Conservation (phyloP, 2,329 filamentous ascomycete genomes). For the Aspergillus fumigatiaffinis region DNA sequence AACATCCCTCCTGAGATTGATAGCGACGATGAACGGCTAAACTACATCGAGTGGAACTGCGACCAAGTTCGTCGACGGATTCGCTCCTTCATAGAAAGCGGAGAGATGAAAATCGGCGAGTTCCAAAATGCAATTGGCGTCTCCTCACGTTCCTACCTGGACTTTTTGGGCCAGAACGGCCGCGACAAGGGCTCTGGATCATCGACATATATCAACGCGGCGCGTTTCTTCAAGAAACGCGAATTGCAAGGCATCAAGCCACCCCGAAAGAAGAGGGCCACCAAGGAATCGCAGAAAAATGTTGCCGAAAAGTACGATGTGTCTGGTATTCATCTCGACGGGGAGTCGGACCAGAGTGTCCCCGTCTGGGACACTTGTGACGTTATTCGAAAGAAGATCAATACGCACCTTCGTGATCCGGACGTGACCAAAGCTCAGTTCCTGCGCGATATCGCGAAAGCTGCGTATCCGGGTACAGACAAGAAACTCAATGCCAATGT, state of each 20-base stretch:
- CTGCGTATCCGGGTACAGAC: constrained; percentile 35
- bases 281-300: constrained; percentile 28
- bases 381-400: constrained; percentile 56
- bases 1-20: background rate
- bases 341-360: constrained; percentile 47
- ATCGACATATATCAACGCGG: constrained; percentile 25
- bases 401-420: constrained; percentile 45
- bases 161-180: constrained; percentile 46
- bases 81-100: constrained; percentile 38
- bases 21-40: constrained; percentile 4
- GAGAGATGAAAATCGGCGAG: constrained; percentile 44
- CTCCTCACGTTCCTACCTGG: constrained; percentile 32
- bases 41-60: constrained; percentile 16
- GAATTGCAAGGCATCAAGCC: constrained; percentile 47
- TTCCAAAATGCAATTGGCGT: constrained; percentile 41
- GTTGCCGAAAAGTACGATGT: constrained; percentile 36
- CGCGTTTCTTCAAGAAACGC: constrained; percentile 48
- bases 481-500: constrained; percentile 31
- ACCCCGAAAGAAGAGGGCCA: constrained; percentile 14
- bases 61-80: constrained; percentile 42
- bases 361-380: constrained; percentile 56
- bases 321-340: constrained; percentile 41
- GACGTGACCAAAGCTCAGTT: constrained; percentile 52
- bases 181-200: constrained; percentile 25
- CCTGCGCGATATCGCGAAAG: constrained; percentile 45